These are phyloP conservation scores for Pelargonium cotyledonis DNA, from an alignment of 441 rosid genomes.

Conservation along the genomic window DNA sequence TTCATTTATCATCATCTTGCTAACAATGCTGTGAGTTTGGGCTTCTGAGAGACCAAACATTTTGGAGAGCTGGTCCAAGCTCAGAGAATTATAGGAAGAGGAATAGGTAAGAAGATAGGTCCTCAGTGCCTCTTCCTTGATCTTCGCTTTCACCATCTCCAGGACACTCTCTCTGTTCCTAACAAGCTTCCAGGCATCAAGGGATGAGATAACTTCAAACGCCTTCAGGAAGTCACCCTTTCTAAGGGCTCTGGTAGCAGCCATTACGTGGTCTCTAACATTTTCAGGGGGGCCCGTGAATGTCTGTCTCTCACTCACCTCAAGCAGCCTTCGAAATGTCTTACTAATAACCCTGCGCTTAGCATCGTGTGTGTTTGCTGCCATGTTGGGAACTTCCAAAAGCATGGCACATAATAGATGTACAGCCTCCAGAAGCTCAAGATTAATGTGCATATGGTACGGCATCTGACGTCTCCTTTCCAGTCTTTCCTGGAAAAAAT, in stretches of 20 bases:
- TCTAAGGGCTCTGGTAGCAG: conserved; percentile 56
- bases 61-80: conserved; percentile 52
- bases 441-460: conserved; percentile 82
- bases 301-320: conserved; percentile 59
- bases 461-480: conserved; percentile 82
- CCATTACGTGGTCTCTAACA: conserved; percentile 73
- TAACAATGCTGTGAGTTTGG: conserved; percentile 47
- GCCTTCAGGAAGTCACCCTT: conserved; percentile 63
- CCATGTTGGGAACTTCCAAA: conserved; percentile 75
- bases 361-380: conserved; percentile 49
- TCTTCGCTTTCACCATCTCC: conserved; percentile 52
- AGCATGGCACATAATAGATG: conserved; percentile 77
- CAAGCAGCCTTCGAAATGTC: conserved; percentile 60
- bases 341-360: conserved; percentile 62
- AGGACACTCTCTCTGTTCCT: conserved; percentile 42
- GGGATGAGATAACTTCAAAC: conserved; percentile 46
- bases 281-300: conserved; percentile 74
- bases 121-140: conserved; percentile 70
- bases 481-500: conserved; percentile 22
- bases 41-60: conserved; percentile 55
- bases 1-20: conserved; percentile 72
- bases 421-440: conserved; percentile 70
- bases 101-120: conserved; percentile 58
- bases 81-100: conserved; percentile 44
- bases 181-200: conserved; percentile 63